Base-by-base conservation (phyloP, 208 protist genomes). In the Ichthyophonus hoferi region DNA sequence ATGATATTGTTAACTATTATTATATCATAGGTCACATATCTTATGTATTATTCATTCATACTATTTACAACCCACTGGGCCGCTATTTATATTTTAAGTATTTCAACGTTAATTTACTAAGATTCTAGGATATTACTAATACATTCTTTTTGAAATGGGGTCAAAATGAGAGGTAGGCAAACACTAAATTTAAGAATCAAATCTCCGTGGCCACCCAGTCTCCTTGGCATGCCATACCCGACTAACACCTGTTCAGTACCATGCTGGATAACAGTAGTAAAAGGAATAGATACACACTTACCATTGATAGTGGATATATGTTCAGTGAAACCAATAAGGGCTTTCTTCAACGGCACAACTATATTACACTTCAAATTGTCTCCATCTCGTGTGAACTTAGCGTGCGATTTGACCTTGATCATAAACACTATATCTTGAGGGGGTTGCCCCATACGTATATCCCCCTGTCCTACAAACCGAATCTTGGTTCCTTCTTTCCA, bases 401-500 rank as follows among this genome's bases (percentile, higher is more conserved):
- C 35, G 87, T 98, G 97, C 24, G 94, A 94, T 90, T 96, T 96
- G 91, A 98, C 96, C 89, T 98, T 95, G 2, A 99, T 83, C 0
- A 98, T 94, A 40, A 92, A 90, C 7, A 79, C 58, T 94, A 99
- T 95, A 90, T 99, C 97, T 3, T 97, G 96, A 58, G 97, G 92
- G 41, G 96, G 93, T 85, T 95, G 95, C 12, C 87, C 89, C 7
- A 34, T 31, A 37, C 58, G 37, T 88, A 94, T 91, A 87, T 96
- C 94, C 31, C 94, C 94, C 76, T 85, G 79, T 24, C 92, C 79
- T 1, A 58, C 34, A 88, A 98, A 99, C 41, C 95, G 95, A 40
- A 99, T 94, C 93, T 99, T 99, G 31, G 97, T 98, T 40, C 97
- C 97, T 87, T 95, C 96, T 93, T 98, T 98, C 94, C 97, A 98